These are phyloP conservation scores for Smallanthus sonchifolius DNA, from an alignment of 129 eudicot species.

Conservation along the genomic window DNA sequence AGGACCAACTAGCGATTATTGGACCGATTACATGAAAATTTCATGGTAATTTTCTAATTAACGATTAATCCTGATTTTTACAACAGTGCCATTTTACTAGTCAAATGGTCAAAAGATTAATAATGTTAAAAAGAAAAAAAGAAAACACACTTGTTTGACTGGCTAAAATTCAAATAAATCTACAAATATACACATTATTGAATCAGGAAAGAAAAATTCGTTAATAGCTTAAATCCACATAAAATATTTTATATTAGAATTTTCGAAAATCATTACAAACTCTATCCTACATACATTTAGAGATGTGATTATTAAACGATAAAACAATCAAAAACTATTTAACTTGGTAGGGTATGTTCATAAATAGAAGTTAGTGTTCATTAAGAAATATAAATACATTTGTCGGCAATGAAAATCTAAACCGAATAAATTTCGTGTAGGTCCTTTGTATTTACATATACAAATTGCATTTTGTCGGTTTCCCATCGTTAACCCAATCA, in stretches of 20 bases:
- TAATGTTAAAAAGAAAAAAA: not conserved
- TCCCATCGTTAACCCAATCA: not conserved
- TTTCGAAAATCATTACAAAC: not conserved
- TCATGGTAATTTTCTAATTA: too few species aligned
- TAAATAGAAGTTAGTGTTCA: not conserved
- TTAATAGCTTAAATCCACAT: not conserved
- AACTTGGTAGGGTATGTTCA: not conserved
- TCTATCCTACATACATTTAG: not conserved
- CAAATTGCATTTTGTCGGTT: not conserved
- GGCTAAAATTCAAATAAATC: not conserved
- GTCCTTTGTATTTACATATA: not conserved
- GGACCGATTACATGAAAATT: too few species aligned
- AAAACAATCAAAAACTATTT: not conserved
- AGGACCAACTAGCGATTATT: too few species aligned
- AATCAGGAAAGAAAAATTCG: not conserved
- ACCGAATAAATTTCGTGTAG: conserved; percentile 7
- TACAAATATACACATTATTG: not conserved
- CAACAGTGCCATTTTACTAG: not conserved
- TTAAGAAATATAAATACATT: not conserved
- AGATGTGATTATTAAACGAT: not conserved
- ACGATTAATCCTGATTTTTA: too few species aligned
- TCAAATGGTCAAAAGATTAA: not conserved
- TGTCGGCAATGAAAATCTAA: conserved; percentile 6
- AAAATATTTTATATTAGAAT: not conserved
- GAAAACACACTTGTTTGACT: not conserved